phyloP scores from a whole-genome alignment of 2,329 filamentous ascomycete species.

The Cryphonectria radicalis region DNA sequence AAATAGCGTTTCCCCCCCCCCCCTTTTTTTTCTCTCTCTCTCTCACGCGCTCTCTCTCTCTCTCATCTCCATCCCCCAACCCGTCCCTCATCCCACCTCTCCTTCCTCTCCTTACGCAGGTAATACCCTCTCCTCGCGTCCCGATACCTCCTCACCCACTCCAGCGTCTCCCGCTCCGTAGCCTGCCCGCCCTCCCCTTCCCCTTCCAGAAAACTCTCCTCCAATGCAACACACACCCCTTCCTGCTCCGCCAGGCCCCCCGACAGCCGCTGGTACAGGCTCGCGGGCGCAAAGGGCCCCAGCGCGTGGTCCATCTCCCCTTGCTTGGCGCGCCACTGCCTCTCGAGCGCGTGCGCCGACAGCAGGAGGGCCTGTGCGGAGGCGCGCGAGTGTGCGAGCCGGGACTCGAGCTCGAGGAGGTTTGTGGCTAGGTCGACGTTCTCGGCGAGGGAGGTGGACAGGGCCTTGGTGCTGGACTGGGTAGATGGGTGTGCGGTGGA shows the following conservation, averaged over 20 bases:
- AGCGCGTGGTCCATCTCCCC: conserved; percentile 85
- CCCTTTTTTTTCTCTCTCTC: conserved; percentile 86
- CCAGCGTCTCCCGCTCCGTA: conserved; percentile 79
- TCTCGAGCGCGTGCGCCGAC: conserved; percentile 81
- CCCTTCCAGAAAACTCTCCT: conserved; percentile 87
- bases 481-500: conserved; percentile 74
- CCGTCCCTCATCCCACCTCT: conserved; percentile 93
- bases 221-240: conserved; percentile 75
- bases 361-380: conserved; percentile 81
- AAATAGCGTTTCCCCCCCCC: conserved; percentile 68
- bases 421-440: conserved; percentile 73
- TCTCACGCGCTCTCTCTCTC: conserved; percentile 77
- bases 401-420: conserved; percentile 63
- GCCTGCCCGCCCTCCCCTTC: conserved; percentile 52
- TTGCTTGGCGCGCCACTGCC: conserved; percentile 91
- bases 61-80: conserved; percentile 89
- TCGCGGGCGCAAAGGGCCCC: conserved; percentile 81
- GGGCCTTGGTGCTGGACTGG: conserved; percentile 63
- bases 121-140: conserved; percentile 81
- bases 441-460: conserved; percentile 68
- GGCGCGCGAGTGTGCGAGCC: conserved; percentile 64
- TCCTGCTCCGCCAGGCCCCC: conserved; percentile 84
- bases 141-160: conserved; percentile 82
- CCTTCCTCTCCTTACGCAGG: conserved; percentile 81
- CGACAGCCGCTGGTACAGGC: conserved; percentile 80